phyloP scores from a whole-genome alignment of 257 asterid genomes.

The Oldenlandia corymbosa region DNA sequence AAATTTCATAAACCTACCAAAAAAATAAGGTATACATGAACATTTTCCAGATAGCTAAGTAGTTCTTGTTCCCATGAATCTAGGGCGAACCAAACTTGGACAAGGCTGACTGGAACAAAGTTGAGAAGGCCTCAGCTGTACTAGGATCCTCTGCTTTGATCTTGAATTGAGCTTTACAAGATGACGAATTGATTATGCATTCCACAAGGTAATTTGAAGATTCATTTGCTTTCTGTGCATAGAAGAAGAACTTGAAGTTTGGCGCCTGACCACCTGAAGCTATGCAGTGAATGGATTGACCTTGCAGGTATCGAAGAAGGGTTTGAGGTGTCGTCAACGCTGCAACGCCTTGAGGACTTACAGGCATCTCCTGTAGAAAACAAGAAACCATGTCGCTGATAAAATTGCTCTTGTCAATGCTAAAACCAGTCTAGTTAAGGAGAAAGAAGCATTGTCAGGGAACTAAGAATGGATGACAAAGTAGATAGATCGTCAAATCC shows the following conservation, averaged over 20 bases:
- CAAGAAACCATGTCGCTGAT: no score
- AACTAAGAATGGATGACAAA: no score
- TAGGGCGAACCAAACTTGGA: slow-evolving; percentile 52
- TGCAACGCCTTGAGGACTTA: slow-evolving; percentile 77
- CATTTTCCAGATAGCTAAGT: no score
- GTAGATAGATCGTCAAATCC: no score
- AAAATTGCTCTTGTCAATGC: not conserved
- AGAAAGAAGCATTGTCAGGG: not conserved
- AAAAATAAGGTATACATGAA: no score
- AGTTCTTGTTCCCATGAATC: slow-evolving; percentile 11
- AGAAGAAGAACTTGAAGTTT: slow-evolving; percentile 85
- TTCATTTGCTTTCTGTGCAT: slow-evolving; percentile 68
- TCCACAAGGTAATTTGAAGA: slow-evolving; percentile 68
- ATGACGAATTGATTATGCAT: slow-evolving; percentile 68
- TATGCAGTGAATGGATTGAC: slow-evolving; percentile 73
- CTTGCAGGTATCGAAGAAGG: slow-evolving; percentile 78
- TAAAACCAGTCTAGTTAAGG: not conserved
- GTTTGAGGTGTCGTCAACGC: slow-evolving; percentile 69
- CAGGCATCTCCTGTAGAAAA: slow-evolving; percentile 55
- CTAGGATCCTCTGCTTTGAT: slow-evolving; percentile 87
- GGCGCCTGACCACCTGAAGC: slow-evolving; percentile 99
- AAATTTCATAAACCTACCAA: no score
- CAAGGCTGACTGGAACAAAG: slow-evolving; percentile 68
- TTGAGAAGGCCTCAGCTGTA: slow-evolving; percentile 63
- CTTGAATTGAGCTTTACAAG: slow-evolving; percentile 77